A percentile compares a stretch with the other conserved stretches of the same genome.
These are phyloP conservation scores for Sclerotinia sclerotiorum DNA, from an alignment of 2,329 filamentous ascomycete species.

Conservation along the genomic window DNA sequence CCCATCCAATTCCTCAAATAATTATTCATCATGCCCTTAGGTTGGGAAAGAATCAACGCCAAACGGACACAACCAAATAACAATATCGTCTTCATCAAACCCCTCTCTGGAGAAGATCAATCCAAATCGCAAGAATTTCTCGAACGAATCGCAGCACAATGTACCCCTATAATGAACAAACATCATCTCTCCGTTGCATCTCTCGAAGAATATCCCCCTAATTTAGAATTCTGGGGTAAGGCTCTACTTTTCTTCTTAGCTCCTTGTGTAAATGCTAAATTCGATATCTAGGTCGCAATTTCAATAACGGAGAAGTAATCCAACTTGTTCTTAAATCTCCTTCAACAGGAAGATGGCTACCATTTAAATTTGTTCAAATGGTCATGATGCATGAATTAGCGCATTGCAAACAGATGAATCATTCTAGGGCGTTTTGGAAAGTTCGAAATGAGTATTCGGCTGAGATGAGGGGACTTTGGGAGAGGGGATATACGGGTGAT, in stretches of 20 bases:
- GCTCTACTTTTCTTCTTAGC: neutral
- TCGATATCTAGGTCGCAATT: conserved; percentile 69
- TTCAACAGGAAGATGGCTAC: conserved; percentile 67
- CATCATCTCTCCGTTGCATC: conserved; percentile 64
- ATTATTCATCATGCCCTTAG: conserved; percentile 63
- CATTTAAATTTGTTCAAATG: conserved; percentile 84
- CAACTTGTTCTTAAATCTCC: conserved; percentile 77
- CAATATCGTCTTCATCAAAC: conserved; percentile 82
- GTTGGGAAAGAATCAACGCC: conserved; percentile 76
- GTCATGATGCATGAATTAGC: conserved; percentile 89
- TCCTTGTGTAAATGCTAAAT: neutral
- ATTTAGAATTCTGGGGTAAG: conserved; percentile 67
- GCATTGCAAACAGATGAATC: conserved; percentile 91
- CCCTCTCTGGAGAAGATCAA: conserved; percentile 64
- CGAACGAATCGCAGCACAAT: conserved; percentile 77
- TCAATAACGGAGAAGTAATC: conserved; percentile 85
- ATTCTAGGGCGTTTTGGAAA: conserved; percentile 76
- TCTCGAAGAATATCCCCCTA: conserved; percentile 79
- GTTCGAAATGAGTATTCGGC: conserved; percentile 71
- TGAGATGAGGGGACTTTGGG: conserved; percentile 71
- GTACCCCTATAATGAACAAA: conserved; percentile 68
- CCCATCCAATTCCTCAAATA: neutral
- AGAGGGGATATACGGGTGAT: conserved; percentile 70
- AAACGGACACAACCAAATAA: conserved; percentile 72
- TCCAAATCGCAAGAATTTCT: conserved; percentile 67